phyloP scores from a whole-genome alignment of 2,329 filamentous ascomycete species.

The Penicillium freii region DNA sequence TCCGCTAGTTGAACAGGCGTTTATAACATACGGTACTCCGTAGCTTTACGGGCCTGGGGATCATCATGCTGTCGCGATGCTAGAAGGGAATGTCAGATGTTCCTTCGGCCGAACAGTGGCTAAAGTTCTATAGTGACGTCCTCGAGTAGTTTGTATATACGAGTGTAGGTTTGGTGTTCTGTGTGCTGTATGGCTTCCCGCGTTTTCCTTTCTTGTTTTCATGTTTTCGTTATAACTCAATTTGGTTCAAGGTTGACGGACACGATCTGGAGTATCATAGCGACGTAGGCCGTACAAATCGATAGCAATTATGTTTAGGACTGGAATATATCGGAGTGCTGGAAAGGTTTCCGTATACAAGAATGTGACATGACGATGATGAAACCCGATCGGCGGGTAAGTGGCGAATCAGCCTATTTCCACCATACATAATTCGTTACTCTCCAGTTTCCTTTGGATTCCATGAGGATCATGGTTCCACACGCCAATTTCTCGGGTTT shows the following conservation, averaged over 20 bases:
- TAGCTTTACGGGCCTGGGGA: neutral
- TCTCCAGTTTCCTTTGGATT: neutral
- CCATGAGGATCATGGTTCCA: conserved; percentile 4
- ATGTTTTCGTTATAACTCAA: neutral
- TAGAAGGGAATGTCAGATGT: neutral
- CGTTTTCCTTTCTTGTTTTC: neutral
- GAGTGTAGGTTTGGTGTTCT: neutral
- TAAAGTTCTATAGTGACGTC: conserved; percentile 1
- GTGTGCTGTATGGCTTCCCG: neutral
- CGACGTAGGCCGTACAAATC: neutral
- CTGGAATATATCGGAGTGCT: neutral
- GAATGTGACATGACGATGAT: conserved; percentile 9
- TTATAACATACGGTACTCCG: neutral
- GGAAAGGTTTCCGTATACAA: neutral
- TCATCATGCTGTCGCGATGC: neutral
- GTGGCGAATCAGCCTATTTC: conserved; percentile 7
- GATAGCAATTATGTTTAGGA: neutral
- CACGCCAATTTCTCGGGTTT: neutral
- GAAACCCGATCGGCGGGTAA: conserved; percentile 9
- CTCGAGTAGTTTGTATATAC: neutral
- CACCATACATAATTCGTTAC: neutral
- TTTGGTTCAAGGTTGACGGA: neutral
- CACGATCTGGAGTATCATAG: neutral
- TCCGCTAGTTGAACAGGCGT: neutral
- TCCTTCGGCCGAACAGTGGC: neutral